phyloP scores from a whole-genome alignment of 306 rosid genomes.

The Lagenaria siceraria region DNA sequence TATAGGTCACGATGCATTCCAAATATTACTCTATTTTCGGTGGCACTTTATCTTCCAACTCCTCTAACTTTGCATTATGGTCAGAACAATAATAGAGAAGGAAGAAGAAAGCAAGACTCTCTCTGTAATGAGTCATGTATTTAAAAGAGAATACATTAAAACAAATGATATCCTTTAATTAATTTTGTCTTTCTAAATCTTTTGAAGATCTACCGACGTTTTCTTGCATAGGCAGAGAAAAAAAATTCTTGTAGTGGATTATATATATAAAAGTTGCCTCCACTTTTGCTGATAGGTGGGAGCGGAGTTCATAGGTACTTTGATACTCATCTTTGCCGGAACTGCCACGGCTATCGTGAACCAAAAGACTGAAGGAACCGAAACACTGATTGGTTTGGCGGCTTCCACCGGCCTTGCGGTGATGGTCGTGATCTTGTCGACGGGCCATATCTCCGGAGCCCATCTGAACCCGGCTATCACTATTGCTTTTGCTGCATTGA shows the following conservation, averaged over 20 bases:
- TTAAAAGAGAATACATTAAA: too few species aligned
- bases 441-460: conserved; percentile 86
- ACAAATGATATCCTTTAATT: too few species aligned
- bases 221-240: too few species aligned
- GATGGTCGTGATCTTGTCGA: conserved; percentile 62
- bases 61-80: too few species aligned
- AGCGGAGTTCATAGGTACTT: conserved; percentile 84
- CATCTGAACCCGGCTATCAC: conserved; percentile 85
- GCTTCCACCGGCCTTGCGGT: conserved; percentile 65
- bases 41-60: too few species aligned
- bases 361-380: conserved; percentile 48
- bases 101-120: background rate
- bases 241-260: too few species aligned
- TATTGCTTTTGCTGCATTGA: conserved; percentile 76
- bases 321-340: conserved; percentile 58
- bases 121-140: too few species aligned
- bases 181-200: too few species aligned
- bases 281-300: conserved; percentile 40
- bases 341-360: conserved; percentile 69
- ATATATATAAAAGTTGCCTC: background rate
- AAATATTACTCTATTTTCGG: too few species aligned
- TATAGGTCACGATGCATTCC: too few species aligned
- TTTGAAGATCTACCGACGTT: too few species aligned
- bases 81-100: too few species aligned
- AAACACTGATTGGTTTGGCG: conserved; percentile 60